These are phyloP conservation scores for Xylariaceae sp. DNA, from an alignment of 2,329 filamentous ascomycete genomes.

Conservation along the genomic window DNA sequence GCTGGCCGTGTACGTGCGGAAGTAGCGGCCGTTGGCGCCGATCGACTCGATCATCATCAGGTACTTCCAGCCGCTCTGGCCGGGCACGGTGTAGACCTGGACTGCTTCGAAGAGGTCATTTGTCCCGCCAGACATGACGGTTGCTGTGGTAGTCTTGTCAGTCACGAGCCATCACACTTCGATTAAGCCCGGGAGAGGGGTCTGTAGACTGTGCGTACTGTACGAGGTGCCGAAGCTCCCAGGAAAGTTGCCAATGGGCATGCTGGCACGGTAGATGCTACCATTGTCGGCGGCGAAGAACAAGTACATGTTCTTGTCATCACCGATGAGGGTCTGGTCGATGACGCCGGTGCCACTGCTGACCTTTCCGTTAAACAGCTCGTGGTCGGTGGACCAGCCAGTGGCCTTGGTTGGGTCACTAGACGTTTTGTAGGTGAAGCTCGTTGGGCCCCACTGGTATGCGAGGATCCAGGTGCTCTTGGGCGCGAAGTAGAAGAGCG, in stretches of 20 bases:
- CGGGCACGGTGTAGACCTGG: conserved; percentile 59
- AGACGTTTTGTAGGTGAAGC: conserved; percentile 59
- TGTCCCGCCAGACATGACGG: conserved; percentile 48
- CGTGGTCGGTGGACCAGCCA: conserved; percentile 50
- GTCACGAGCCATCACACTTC: too few species aligned
- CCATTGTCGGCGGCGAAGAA: conserved; percentile 68
- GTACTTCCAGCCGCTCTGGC: conserved; percentile 49
- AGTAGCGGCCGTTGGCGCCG: conserved; percentile 56
- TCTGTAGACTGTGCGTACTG: too few species aligned
- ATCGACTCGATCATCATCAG: conserved; percentile 66
- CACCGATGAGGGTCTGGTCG: conserved; percentile 62
- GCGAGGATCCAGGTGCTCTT: conserved; percentile 61
- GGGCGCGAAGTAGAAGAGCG: conserved; percentile 59
- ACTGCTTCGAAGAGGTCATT: conserved; percentile 64
- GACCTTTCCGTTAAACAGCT: conserved; percentile 55
- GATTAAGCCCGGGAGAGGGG: too few species aligned
- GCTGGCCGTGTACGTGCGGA: conserved; percentile 62
- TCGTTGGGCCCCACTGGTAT: conserved; percentile 59
- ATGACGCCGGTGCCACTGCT: conserved; percentile 47
- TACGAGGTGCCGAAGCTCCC: conserved; percentile 53
- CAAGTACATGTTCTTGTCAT: conserved; percentile 58
- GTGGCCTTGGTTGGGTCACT: conserved; percentile 54
- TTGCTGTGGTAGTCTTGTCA: too few species aligned
- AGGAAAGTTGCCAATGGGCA: conserved; percentile 61
- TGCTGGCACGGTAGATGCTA: conserved; percentile 60